A percentile compares a stretch with the other conserved stretches of the same genome.
Evolutionary conservation across 805 yeast species (phyloP).

Genomic region (Hanseniaspora lindneri): DNA sequence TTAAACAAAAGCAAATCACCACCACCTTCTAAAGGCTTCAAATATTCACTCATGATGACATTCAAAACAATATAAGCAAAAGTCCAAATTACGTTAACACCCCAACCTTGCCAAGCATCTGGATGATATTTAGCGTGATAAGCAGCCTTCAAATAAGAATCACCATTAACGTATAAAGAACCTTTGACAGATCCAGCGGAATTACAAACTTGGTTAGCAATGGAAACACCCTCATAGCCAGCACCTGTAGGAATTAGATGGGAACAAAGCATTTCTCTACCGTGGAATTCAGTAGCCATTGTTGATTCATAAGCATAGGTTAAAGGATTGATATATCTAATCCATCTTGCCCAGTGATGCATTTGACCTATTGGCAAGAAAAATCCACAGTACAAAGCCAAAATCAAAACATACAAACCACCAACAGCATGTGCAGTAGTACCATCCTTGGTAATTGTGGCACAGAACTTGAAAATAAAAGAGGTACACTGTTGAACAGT

Average conservation of each 20-base stretch:
- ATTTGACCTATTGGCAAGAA: constrained; percentile 36
- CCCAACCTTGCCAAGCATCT: constrained; percentile 54
- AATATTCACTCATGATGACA: constrained; percentile 30
- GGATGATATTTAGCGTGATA: constrained; percentile 33
- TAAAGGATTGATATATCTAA: constrained; percentile 39
- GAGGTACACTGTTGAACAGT: constrained; percentile 43
- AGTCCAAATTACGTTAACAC: constrained; percentile 43
- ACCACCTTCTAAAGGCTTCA: constrained; percentile 31
- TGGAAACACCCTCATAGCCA: constrained; percentile 36
- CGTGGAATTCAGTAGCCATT: constrained; percentile 47
- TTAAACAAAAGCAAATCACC: constrained; percentile 35
- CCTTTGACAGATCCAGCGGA: constrained; percentile 43
- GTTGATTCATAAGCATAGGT: constrained; percentile 42
- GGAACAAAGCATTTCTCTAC: constrained; percentile 42
- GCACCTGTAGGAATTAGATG: constrained; percentile 43
- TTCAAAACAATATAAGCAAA: constrained; percentile 29
- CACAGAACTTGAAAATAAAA: constrained; percentile 42
- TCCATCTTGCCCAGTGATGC: constrained; percentile 57
- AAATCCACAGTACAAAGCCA: constrained; percentile 48
- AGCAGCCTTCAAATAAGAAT: constrained; percentile 31
- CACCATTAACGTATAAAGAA: constrained; percentile 33
- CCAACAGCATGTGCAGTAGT: constrained; percentile 46
- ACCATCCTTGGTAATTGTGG: constrained; percentile 41
- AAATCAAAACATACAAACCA: constrained; percentile 43
- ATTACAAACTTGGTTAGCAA: constrained; percentile 38